Base-by-base conservation (phyloP, 192 early-diverging fungal genomes). In the Linnemannia exigua region DNA sequence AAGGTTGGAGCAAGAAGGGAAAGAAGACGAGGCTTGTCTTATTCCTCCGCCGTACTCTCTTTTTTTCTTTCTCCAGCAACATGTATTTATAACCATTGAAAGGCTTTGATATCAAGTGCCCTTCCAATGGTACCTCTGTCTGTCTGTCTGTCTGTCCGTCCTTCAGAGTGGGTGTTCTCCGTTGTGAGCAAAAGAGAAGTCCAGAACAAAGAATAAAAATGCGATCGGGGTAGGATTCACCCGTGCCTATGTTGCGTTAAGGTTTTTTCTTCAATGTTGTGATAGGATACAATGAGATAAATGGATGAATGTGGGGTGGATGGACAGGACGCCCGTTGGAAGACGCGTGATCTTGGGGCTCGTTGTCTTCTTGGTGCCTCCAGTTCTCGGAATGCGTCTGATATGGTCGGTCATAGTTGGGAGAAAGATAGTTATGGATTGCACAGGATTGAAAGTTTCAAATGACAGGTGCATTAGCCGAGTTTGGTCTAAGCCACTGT, bases 161-260 rank as follows among this genome's bases (percentile, higher is more conserved):
- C 5, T 1, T 22, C 50, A 52, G 51, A 54, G 22, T 54, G 51
- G 6, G 51, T n/a, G 8, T 5, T 5, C 6, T 50, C 51, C 9
- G 3, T 54, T 54, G 22, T 61, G 58, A 61, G 58, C 58, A 61
- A 14, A 61, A 12, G 58, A 28, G 58, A 9, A 61, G 58, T 25
- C 58, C 25, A 61, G 58, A 61, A 61, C 58, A 25, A 61, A 28
- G 58, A 12, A 31, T 28, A 61, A 31, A 61, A 31, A 52, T 52
- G 58, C 58, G 58, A 31, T 61, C 58, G 58, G 58, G 58, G 58
- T 28, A 28, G 58, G 58, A 61, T 61, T 61, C 58, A 61, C 7
- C 58, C 58, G 58, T 54, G 51, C 22, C 51, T n/a, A n/a, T 54
- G 22, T 54, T 22, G 5, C 22, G 20, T 54, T 54, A 3, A n/a